Evolutionary conservation across 23 red algal genomes (phyloP).

Genomic region (Gracilaria gracilis): DNA sequence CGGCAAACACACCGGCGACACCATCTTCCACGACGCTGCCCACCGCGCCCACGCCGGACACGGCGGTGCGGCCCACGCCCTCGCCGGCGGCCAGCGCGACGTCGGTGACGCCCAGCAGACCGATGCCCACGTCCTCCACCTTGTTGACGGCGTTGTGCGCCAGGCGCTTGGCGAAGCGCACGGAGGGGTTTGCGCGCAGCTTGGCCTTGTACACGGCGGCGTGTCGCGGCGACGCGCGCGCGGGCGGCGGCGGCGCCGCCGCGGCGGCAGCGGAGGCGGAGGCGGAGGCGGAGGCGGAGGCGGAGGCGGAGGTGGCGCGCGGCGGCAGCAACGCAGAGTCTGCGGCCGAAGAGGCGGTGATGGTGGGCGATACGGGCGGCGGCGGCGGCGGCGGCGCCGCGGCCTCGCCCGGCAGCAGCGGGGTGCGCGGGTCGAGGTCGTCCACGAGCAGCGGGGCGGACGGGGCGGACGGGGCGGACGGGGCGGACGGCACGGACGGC

Average conservation of each 20-base stretch:
- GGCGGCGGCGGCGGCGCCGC: too few relatives aligned
- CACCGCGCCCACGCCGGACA: conserved; percentile 60
- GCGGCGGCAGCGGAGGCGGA: not conserved
- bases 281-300: not conserved
- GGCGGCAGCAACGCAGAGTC: not conserved
- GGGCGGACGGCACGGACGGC: not conserved
- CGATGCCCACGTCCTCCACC: conserved; percentile 75
- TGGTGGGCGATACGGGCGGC: not conserved
- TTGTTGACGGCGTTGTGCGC: conserved; percentile 74
- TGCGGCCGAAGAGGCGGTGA: not conserved
- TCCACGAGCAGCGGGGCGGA: not conserved
- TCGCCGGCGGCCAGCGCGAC: conserved; percentile 47
- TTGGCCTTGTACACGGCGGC: not conserved
- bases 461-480: not conserved
- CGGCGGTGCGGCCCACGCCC: conserved; percentile 59
- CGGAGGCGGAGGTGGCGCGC: too few relatives aligned
- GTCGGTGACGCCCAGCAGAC: conserved; percentile 69
- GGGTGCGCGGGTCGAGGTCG: not conserved
- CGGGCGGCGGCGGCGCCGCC: not conserved
- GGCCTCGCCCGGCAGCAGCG: conserved; percentile 4
- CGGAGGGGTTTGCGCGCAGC: conserved; percentile 37
- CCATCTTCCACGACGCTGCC: conserved; percentile 64
- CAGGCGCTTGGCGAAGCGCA: conserved; percentile 58
- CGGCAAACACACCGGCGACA: conserved; percentile 40
- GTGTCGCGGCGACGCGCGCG: conserved; percentile 4